Base-by-base conservation (phyloP, 495 filamentous ascomycete genomes). In the Hypoxylon lienhwacheense region DNA sequence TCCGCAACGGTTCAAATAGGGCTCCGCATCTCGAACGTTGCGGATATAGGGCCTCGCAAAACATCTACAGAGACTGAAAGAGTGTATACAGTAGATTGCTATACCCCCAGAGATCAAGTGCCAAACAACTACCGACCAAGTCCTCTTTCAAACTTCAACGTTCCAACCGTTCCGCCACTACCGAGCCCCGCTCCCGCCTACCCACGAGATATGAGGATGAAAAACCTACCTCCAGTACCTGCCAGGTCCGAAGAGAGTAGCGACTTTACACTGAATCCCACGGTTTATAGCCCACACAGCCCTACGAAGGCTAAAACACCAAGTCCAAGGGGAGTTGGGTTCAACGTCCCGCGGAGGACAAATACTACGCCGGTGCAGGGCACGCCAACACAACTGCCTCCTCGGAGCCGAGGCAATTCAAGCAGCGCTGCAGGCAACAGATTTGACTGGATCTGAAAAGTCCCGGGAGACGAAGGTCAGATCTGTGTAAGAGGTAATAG, bases 1-100 rank as follows among this genome's bases (percentile, higher is more conserved):
- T 72, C 70, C 14, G 72, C 74, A 26, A 78, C 75, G 1, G 75
- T 78, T 35, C 74, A 76, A 39, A 78, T 78, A 35, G 75, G 75
- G 0, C 59, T 78, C 7, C 71, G 75, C 21, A 63, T 78, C 37
- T 78, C 75, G 5, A 75, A 74, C 3, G 64, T 78, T 0, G 68
- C 69, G 7, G 72, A 76, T 34, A 71, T 74, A 12, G 63, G 67
- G 2, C 68, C 67, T 42, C 21, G 28, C 60, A 61, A 53, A 21
- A 35, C 31, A 35, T 46, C 40, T 44, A 68, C 35, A 21, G 61
- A 54, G 37, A 2, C 25, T 17, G 65, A 63, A 33, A 52, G 65
- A 32, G 66, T 72, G 14, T 65, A 75, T 49, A 45, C 47, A 33
- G 44, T 75, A 24, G 66, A 70, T 11, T 71, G n/a, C n/a, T n/a